These are phyloP conservation scores for Starmerella khaoyaiensis DNA, from an alignment of 805 yeast genomes.

Conservation along the genomic window DNA sequence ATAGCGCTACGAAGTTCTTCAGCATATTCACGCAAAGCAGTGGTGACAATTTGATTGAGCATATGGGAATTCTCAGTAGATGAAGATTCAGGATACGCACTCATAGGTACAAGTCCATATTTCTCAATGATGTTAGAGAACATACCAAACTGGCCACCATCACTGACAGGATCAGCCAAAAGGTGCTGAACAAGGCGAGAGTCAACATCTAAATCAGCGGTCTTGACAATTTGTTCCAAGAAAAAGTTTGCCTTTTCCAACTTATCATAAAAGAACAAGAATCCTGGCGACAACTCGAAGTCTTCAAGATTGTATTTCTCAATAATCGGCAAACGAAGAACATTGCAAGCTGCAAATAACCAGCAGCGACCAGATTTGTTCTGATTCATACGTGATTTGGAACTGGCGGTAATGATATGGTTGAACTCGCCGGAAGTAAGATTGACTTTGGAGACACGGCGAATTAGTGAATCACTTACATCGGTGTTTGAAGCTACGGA, in stretches of 20 bases:
- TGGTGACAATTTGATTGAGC: constrained; percentile 50
- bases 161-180: constrained; percentile 52
- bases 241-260: constrained; percentile 74
- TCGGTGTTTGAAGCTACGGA: constrained; percentile 25
- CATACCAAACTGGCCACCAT: constrained; percentile 88
- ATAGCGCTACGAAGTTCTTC: constrained; percentile 46
- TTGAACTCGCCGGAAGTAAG: constrained; percentile 31
- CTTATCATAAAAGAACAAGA: constrained; percentile 73
- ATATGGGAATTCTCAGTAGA: constrained; percentile 39
- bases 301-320: constrained; percentile 48
- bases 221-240: constrained; percentile 61
- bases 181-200: constrained; percentile 58
- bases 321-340: constrained; percentile 51
- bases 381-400: constrained; percentile 61
- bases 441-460: constrained; percentile 20
- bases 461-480: constrained; percentile 23
- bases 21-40: constrained; percentile 68
- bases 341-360: constrained; percentile 75
- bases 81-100: constrained; percentile 54
- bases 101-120: constrained; percentile 70
- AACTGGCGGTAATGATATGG: constrained; percentile 36
- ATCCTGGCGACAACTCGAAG: constrained; percentile 66
- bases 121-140: constrained; percentile 61
- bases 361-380: constrained; percentile 72
- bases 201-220: constrained; percentile 51